These are phyloP conservation scores for Talaromyces albobiverticillius DNA, from an alignment of 2,329 filamentous ascomycete species.

Conservation along the genomic window DNA sequence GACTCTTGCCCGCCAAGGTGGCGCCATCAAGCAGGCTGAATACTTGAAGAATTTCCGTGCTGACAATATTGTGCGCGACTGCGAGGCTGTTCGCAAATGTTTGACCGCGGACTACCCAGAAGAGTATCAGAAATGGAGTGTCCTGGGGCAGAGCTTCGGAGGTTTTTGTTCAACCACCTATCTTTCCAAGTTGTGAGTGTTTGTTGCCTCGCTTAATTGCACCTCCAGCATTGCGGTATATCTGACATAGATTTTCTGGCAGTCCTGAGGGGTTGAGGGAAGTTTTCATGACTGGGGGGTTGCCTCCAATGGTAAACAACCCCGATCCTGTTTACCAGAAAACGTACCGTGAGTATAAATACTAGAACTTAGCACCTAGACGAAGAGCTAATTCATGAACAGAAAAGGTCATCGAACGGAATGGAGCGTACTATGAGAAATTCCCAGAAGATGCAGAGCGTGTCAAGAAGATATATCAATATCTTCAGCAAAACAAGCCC, in stretches of 20 bases:
- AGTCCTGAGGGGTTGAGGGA: slow-evolving; percentile 74
- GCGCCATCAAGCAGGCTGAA: slow-evolving; percentile 65
- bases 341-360: slow-evolving; percentile 53
- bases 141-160: slow-evolving; percentile 89
- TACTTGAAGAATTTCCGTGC: slow-evolving; percentile 85
- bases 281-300: slow-evolving; percentile 78
- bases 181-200: slow-evolving; percentile 64
- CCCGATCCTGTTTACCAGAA: slow-evolving; percentile 73
- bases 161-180: slow-evolving; percentile 85
- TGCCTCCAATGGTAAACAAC: slow-evolving; percentile 70
- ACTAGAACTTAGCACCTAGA: not conserved
- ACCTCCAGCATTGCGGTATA: not conserved
- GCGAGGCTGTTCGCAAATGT: slow-evolving; percentile 76
- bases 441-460: slow-evolving; percentile 74
- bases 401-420: slow-evolving; percentile 67
- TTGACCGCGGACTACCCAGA: slow-evolving; percentile 68
- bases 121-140: slow-evolving; percentile 74
- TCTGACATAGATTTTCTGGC: slow-evolving; percentile 2
- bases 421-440: slow-evolving; percentile 76
- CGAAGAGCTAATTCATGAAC: slow-evolving; percentile 17
- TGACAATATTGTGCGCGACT: slow-evolving; percentile 85
- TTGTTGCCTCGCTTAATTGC: not conserved
- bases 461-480: slow-evolving; percentile 64
- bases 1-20: slow-evolving; percentile 65
- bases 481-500: slow-evolving; percentile 63